Evolutionary conservation across 192 early-diverging fungal genomes (phyloP), one percentile per base, ranked within the genome.

Genomic region (Dispira parvispora): DNA sequence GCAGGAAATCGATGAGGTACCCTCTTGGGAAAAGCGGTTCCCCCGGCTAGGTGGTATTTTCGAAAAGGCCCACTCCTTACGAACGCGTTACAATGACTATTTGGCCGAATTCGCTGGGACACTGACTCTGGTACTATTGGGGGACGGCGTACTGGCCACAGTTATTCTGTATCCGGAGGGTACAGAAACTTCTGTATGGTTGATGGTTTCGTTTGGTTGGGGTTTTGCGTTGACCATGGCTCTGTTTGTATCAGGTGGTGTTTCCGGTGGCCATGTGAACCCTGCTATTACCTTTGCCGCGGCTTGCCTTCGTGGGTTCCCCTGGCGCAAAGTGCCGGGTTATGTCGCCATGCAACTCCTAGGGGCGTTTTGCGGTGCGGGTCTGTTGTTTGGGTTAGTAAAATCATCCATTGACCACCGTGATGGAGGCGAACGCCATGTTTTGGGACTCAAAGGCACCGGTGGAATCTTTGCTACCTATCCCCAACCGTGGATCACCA

Each of bases 71-170:
- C 50, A 52, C 50, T 25, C 50, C 21, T n/a, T 52, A 11, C 50
- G 50, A 11, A 26, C 26, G 50, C 50, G 50, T 18, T 71, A 64
- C 61, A 73, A 78, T 46, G 80, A 86, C 61, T 80, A 78, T 43
- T 68, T 87, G 45, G 85, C 85, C 52, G 87, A 88, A 77, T 87
- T 86, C 68, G 76, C 84, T 62, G 85, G 85, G 50, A 88, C 87
- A 6, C 75, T 80, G 61, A 67, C 84, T 27, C 71, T 88, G 53
- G 73, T 85, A 11, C 52, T 81, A 46, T 80, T 88, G 54, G 80
- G 80, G 44, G 71, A 80, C 63, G 84, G 85, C 18, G 78, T 81
- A 13, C 75, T 82, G 11, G 85, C 87, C 11, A 62, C 67, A 9
- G 43, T 64, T 27, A 67, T 67, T 2, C 65, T 62, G 13, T 69